Evolutionary conservation across 768 basidiomycete genomes (phyloP).

Genomic region (Mycena haematopus): DNA sequence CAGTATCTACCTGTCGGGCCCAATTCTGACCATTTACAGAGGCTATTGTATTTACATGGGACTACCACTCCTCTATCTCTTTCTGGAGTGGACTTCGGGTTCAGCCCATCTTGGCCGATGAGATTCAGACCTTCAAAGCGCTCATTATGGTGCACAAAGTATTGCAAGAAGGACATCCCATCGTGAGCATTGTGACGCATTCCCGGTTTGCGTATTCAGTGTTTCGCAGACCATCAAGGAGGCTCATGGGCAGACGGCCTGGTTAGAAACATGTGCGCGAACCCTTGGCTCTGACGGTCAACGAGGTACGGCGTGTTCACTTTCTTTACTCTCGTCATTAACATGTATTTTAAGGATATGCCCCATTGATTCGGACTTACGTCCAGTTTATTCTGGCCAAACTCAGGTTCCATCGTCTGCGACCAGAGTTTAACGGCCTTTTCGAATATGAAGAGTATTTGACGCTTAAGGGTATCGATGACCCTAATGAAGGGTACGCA

Average conservation of each 20-base stretch:
- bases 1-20: slow-evolving; percentile 34
- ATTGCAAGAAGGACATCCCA: slow-evolving; percentile 95
- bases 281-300: slow-evolving; percentile 81
- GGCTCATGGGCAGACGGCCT: slow-evolving; percentile 94
- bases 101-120: slow-evolving; percentile 95
- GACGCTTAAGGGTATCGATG: slow-evolving; percentile 94
- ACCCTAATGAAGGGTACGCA: slow-evolving; percentile 96
- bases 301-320: slow-evolving; percentile 61
- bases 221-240: slow-evolving; percentile 88
- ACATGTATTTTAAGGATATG: slow-evolving; percentile 70
- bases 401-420: slow-evolving; percentile 91
- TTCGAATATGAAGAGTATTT: slow-evolving; percentile 99
- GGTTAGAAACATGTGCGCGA: slow-evolving; percentile 96
- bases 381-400: slow-evolving; percentile 96
- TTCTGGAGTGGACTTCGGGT: slow-evolving; percentile 98
- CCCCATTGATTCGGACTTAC: slow-evolving; percentile 91
- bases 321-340: slow-evolving; percentile 4
- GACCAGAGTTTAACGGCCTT: slow-evolving; percentile 97
- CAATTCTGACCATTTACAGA: slow-evolving; percentile 55
- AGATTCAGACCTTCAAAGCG: slow-evolving; percentile 98
- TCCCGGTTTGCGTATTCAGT: slow-evolving; percentile 19
- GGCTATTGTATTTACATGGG: slow-evolving; percentile 99
- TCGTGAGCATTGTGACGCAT: slow-evolving; percentile 53
- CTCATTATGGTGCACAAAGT: slow-evolving; percentile 98
- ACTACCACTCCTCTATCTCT: slow-evolving; percentile 96